phyloP scores from a whole-genome alignment of 345 rosid species.

The Cardamine resedifolia region DNA sequence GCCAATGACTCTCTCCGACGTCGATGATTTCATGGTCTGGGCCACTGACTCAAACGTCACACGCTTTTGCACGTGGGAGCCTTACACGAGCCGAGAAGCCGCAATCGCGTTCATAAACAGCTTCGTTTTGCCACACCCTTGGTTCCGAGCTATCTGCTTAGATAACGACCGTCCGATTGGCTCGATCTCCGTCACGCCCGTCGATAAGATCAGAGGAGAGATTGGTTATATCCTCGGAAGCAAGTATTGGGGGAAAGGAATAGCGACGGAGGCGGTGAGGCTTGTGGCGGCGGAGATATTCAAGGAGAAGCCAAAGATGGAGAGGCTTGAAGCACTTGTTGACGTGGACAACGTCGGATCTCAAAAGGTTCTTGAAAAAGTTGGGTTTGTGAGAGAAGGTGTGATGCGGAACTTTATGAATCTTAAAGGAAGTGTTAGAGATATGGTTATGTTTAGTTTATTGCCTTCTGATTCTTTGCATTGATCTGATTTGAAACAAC shows the following conservation, averaged over 20 bases:
- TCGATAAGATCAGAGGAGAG: slow-evolving; percentile 53
- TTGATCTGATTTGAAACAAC: slow-evolving; percentile 1
- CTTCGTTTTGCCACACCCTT: slow-evolving; percentile 50
- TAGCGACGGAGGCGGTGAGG: slow-evolving; percentile 55
- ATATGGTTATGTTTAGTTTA: slow-evolving; percentile 58
- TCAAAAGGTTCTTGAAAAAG: slow-evolving; percentile 64
- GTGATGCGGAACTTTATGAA: slow-evolving; percentile 49
- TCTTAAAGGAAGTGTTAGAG: slow-evolving; percentile 54
- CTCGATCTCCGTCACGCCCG: slow-evolving; percentile 48
- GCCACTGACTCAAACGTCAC: slow-evolving; percentile 50
- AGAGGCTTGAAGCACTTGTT: slow-evolving; percentile 65
- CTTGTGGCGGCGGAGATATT: slow-evolving; percentile 46
- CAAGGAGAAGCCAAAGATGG: slow-evolving; percentile 50
- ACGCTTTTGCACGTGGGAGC: slow-evolving; percentile 57
- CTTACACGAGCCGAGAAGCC: slow-evolving; percentile 49
- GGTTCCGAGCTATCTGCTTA: slow-evolving; percentile 62
- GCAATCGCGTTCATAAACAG: slow-evolving; percentile 43
- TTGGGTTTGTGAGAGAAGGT: slow-evolving; percentile 66
- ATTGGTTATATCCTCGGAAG: slow-evolving; percentile 52
- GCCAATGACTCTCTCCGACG: slow-evolving; percentile 43
- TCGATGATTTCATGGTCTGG: slow-evolving; percentile 74
- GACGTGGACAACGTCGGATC: slow-evolving; percentile 59
- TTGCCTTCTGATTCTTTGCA: slow-evolving; percentile 52
- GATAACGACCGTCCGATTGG: slow-evolving; percentile 48
- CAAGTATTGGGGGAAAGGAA: slow-evolving; percentile 61